Conservation (phyloP, 257 asterid species). For the Oldenlandia corymbosa region DNA sequence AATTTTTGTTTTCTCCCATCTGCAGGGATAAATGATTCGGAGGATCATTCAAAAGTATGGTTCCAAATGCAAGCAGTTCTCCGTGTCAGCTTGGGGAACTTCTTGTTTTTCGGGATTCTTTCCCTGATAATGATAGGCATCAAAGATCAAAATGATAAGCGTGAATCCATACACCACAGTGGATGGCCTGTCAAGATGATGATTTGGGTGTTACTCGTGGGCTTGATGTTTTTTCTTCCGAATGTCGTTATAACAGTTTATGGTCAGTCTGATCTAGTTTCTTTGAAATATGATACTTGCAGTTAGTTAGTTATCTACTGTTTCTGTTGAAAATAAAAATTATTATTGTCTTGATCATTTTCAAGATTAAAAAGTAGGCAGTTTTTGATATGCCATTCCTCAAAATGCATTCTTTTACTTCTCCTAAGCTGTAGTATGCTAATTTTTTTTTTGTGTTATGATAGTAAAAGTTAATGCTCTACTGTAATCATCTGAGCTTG, state of each 20-base stretch:
- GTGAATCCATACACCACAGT: constrained; percentile 85
- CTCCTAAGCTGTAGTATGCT: neutral
- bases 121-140: constrained; percentile 87
- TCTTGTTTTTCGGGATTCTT: constrained; percentile 75
- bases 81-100: constrained; percentile 96
- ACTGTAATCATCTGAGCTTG: too few relatives aligned
- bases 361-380: neutral
- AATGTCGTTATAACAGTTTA: constrained; percentile 49
- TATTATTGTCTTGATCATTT: neutral
- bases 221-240: constrained; percentile 91
- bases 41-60: constrained; percentile 62
- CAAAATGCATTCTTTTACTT: neutral
- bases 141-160: constrained; percentile 89
- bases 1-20: too few relatives aligned
- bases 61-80: constrained; percentile 88
- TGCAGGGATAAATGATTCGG: constrained; percentile 84
- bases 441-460: neutral
- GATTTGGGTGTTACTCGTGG: constrained; percentile 69
- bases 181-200: constrained; percentile 82
- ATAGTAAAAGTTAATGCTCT: too few relatives aligned
- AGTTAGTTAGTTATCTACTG: too few relatives aligned
- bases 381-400: neutral
- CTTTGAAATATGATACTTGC: neutral
- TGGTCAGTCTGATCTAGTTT: constrained; percentile 36
- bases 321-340: too few relatives aligned